phyloP scores from a whole-genome alignment of 2,329 filamentous ascomycete genomes.

The Hortaea sp. region DNA sequence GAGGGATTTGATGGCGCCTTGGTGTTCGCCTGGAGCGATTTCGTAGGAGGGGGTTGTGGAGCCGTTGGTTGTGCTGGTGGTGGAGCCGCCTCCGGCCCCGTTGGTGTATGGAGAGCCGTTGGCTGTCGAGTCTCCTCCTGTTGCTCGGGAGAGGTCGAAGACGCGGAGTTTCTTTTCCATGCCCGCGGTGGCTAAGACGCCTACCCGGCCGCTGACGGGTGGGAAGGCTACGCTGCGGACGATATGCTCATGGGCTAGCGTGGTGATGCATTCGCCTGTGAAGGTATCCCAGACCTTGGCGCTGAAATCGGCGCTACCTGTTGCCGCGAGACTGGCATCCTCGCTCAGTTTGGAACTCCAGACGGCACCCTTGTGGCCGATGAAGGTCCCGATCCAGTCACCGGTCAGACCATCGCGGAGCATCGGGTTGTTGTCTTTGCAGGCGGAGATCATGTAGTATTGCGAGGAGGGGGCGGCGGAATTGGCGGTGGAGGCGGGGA shows the following conservation, averaged over 20 bases:
- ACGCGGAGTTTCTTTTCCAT: conserved; percentile 95
- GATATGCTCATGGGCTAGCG: conserved; percentile 86
- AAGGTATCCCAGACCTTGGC: conserved; percentile 97
- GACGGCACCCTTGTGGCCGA: conserved; percentile 95
- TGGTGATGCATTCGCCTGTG: conserved; percentile 78
- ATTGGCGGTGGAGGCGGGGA: conserved; percentile 38
- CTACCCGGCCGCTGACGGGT: conserved; percentile 51
- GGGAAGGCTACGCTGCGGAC: conserved; percentile 84
- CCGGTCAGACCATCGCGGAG: conserved; percentile 91
- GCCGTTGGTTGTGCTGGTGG: background rate
- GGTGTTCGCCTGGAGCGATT: conserved; percentile 75
- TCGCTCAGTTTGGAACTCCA: conserved; percentile 90
- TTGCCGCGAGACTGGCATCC: conserved; percentile 79
- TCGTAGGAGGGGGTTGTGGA: conserved; percentile 56
- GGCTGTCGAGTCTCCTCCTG: conserved; percentile 6
- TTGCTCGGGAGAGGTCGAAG: conserved; percentile 66
- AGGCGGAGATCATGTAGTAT: conserved; percentile 83
- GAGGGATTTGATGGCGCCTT: conserved; percentile 86
- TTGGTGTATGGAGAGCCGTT: conserved; percentile 9
- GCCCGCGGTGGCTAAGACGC: conserved; percentile 78
- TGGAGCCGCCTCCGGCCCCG: conserved; percentile 3
- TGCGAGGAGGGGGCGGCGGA: conserved; percentile 15
- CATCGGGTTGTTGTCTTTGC: conserved; percentile 90
- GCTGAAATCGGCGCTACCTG: conserved; percentile 82
- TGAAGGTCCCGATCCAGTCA: conserved; percentile 96